Percentiles rank a stretch among this genome's conserved stretches.
phyloP scores from a whole-genome alignment of 148 eudicot genomes.

The Tetragonia tetragonoides region DNA sequence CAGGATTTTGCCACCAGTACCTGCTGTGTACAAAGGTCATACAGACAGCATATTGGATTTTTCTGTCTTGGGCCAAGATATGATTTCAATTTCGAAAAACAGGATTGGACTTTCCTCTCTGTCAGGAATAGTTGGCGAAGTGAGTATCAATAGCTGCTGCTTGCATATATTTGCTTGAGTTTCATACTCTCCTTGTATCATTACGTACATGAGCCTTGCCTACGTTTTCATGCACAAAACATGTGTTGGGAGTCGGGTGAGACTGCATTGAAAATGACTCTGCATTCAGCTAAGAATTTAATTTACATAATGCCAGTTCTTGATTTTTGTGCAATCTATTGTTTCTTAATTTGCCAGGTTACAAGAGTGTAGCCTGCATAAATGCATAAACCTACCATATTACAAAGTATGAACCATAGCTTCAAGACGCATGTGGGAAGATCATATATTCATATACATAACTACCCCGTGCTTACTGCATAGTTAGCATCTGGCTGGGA shows the following conservation, averaged over 20 bases:
- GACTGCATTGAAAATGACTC: background rate
- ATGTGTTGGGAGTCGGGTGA: background rate
- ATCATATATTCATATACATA: too few relatives aligned
- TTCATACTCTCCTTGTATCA: background rate
- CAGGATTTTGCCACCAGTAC: conserved; percentile 65
- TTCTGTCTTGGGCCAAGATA: conserved; percentile 88
- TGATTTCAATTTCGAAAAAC: conserved; percentile 77
- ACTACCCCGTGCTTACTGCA: too few relatives aligned
- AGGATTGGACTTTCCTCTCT: conserved; percentile 91
- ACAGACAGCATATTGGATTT: conserved; percentile 78
- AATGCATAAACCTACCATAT: too few relatives aligned
- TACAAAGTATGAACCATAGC: too few relatives aligned
- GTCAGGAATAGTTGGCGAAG: conserved; percentile 57
- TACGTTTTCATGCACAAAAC: background rate
- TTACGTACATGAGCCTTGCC: background rate
- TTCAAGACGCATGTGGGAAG: too few relatives aligned
- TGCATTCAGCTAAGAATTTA: background rate
- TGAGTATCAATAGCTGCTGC: conserved; percentile 33
- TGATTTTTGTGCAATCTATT: background rate
- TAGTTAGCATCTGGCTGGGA: too few relatives aligned
- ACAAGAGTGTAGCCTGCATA: too few relatives aligned
- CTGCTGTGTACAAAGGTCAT: conserved; percentile 73
- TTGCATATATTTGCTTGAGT: conserved; percentile 7
- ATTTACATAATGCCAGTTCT: background rate
- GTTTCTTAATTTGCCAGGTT: too few relatives aligned